A percentile compares a stretch with the other conserved stretches of the same genome.
Evolutionary conservation across 202 grass and related monocot species (phyloP).

Genomic region (Sporobolus alterniflorus): DNA sequence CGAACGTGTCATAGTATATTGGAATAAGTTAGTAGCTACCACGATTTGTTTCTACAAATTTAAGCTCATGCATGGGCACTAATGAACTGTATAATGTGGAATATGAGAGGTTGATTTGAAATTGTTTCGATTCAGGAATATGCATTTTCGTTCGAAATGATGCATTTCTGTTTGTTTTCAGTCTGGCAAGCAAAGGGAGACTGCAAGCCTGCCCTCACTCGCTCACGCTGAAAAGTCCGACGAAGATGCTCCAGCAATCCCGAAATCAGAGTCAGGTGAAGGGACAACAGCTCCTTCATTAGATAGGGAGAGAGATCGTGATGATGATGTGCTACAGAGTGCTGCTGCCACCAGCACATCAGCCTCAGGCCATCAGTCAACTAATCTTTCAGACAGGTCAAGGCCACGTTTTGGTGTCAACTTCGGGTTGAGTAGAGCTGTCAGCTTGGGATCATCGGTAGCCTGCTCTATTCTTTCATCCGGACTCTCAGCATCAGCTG

Average conservation of each 20-base stretch:
- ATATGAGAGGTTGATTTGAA: background rate
- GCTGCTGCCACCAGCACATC: slow-evolving; percentile 29
- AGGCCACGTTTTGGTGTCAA: slow-evolving; percentile 62
- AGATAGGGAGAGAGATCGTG: slow-evolving; percentile 47
- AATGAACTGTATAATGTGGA: background rate
- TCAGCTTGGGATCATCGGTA: slow-evolving; percentile 82
- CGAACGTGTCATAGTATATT: background rate
- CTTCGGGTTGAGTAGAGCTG: slow-evolving; percentile 83
- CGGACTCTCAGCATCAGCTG: slow-evolving; percentile 41
- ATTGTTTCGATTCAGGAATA: background rate
- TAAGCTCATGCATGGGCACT: background rate
- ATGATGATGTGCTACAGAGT: slow-evolving; percentile 42
- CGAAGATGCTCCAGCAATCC: slow-evolving; percentile 26
- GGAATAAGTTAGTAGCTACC: too few relatives aligned
- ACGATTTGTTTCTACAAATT: background rate
- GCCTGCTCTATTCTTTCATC: slow-evolving; percentile 68
- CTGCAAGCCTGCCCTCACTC: slow-evolving; percentile 29
- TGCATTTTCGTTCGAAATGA: background rate
- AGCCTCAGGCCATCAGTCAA: slow-evolving; percentile 9
- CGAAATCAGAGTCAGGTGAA: slow-evolving; percentile 38
- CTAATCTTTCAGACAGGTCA: slow-evolving; percentile 48
- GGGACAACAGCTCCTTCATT: slow-evolving; percentile 37
- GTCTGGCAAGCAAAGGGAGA: slow-evolving; percentile 42
- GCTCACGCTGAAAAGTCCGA: slow-evolving; percentile 39
- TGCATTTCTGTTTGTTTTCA: slow-evolving; percentile 35